Percentiles rank a stretch among this genome's conserved stretches.
Conservation (phyloP, 345 rosid genomes). For the Euclidium syriacum region DNA sequence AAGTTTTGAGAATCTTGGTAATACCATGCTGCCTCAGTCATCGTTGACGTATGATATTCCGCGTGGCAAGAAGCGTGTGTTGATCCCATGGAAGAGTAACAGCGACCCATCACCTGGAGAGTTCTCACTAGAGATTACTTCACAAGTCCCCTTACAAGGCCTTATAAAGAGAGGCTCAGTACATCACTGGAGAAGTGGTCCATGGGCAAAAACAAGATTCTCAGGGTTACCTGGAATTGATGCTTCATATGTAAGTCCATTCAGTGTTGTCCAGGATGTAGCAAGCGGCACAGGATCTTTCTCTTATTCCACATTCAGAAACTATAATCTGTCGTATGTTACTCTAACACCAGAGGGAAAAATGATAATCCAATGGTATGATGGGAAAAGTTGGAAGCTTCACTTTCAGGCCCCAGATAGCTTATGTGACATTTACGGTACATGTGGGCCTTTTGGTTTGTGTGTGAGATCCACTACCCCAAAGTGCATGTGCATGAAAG, state of each 20-base stretch:
- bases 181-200: slow-evolving; percentile 5
- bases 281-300: slow-evolving; percentile 6
- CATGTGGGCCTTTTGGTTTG: slow-evolving; percentile 19
- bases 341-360: neutral
- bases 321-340: neutral
- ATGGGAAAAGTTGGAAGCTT: neutral
- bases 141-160: slow-evolving; percentile 4
- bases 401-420: neutral
- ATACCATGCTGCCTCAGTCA: slow-evolving; percentile 12
- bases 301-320: neutral
- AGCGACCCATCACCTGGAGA: slow-evolving; percentile 9
- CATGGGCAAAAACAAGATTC: slow-evolving; percentile 7
- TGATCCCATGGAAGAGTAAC: slow-evolving; percentile 9
- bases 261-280: neutral
- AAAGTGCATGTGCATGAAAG: neutral
- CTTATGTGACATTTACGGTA: slow-evolving; percentile 9
- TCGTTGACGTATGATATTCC: neutral
- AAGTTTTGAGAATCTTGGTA: slow-evolving; percentile 8
- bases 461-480: slow-evolving; percentile 3
- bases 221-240: slow-evolving; percentile 3
- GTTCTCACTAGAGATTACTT: neutral
- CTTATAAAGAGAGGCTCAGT: neutral
- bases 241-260: slow-evolving; percentile 8
- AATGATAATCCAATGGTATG: neutral
- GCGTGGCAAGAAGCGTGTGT: neutral